Percentiles rank a stretch among this genome's conserved stretches.
Evolutionary conservation across 1,284 basidiomycete genomes (phyloP).

Genomic region (Golubevia pallescens): DNA sequence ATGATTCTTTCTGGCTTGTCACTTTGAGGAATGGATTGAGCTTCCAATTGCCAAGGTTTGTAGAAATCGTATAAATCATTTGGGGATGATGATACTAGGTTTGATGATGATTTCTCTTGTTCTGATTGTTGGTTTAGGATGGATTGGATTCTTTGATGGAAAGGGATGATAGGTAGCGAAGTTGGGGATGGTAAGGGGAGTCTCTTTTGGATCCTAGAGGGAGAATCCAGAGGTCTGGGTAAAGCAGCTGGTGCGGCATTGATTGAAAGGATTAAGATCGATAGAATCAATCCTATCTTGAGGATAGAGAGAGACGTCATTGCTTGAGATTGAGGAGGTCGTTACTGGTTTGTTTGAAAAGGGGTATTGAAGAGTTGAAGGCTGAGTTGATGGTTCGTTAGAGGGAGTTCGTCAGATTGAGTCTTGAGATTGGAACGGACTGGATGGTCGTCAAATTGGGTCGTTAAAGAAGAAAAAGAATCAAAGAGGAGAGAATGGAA

Average conservation of each 20-base stretch:
- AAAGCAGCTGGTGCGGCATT: not conserved
- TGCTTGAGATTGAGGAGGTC: no score
- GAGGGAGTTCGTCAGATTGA: no score
- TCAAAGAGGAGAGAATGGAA: no score
- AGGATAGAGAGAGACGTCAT: no score
- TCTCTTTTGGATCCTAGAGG: not conserved
- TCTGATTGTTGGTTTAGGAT: not conserved
- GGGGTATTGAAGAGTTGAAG: no score
- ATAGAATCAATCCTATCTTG: no score
- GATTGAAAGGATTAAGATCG: not conserved
- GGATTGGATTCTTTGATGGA: not conserved
- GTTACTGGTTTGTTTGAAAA: no score
- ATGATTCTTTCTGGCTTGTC: no score
- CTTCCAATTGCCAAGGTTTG: conserved; percentile 11
- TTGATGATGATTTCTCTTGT: not conserved
- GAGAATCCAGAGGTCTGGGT: not conserved
- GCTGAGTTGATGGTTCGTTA: no score
- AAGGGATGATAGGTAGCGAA: not conserved
- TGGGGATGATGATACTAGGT: conserved; percentile 23
- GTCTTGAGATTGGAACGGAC: no score
- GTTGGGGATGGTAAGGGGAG: not conserved
- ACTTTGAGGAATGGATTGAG: not conserved
- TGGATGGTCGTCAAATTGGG: no score
- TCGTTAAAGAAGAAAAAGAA: no score
- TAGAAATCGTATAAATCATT: conserved; percentile 35